Percentiles rank a stretch among this genome's conserved stretches.
These are phyloP conservation scores for Hamamelis virginiana DNA, from an alignment of 164 flowering plant genomes.

Conservation along the genomic window DNA sequence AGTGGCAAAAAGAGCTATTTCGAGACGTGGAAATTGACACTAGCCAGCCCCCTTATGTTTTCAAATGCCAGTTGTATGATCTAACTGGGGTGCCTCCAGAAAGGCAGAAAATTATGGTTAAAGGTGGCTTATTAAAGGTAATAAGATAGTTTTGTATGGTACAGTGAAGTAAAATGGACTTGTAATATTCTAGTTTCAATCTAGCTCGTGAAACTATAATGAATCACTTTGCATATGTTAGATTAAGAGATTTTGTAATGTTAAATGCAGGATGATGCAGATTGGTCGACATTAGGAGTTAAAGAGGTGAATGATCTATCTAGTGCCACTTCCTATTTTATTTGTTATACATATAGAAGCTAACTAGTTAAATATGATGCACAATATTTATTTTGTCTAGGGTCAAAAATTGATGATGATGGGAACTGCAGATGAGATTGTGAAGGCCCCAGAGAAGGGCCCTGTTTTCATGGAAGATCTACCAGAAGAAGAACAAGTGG, in stretches of 20 bases:
- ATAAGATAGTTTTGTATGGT: neutral
- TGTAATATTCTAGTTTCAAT: neutral
- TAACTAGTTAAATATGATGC: neutral
- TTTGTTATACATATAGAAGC: neutral
- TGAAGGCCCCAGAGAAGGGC: constrained; percentile 93
- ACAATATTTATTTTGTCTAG: constrained; percentile 29
- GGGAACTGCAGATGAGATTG: constrained; percentile 97
- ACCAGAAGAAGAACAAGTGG: constrained; percentile 91
- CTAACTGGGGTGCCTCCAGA: constrained; percentile 99
- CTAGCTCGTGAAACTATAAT: neutral
- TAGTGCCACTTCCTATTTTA: neutral
- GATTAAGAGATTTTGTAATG: neutral
- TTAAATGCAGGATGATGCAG: constrained; percentile 85
- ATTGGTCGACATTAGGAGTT: constrained; percentile 82
- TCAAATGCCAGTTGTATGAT: constrained; percentile 90
- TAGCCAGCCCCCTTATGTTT: constrained; percentile 84
- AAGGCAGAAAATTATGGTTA: constrained; percentile 96
- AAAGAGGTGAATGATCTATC: constrained; percentile 61
- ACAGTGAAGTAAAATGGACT: neutral
- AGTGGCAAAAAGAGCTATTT: constrained; percentile 90
- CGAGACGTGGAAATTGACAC: constrained; percentile 86
- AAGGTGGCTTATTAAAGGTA: constrained; percentile 97
- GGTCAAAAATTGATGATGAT: constrained; percentile 99
- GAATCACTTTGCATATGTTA: neutral
- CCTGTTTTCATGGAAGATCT: constrained; percentile 91